Percentiles rank a stretch among this genome's conserved stretches.
Conservation (phyloP, 257 asterid species). For the Plantago ovata region DNA sequence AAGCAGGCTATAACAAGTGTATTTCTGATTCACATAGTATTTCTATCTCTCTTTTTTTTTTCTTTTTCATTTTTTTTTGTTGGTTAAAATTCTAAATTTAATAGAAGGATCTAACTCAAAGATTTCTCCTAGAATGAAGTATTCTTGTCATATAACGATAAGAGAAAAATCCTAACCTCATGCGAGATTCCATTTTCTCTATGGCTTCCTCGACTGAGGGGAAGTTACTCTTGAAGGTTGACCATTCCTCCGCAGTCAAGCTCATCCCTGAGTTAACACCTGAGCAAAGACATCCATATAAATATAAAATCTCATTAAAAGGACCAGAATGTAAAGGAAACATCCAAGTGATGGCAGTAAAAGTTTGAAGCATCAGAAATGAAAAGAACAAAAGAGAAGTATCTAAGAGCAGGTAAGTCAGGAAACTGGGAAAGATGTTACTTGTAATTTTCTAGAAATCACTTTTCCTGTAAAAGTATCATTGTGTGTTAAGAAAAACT, state of each 20-base stretch:
- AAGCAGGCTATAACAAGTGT: background rate
- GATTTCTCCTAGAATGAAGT: background rate
- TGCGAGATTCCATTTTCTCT: conserved; percentile 23
- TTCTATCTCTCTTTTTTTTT: background rate
- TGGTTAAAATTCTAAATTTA: background rate
- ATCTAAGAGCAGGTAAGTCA: conserved; percentile 7
- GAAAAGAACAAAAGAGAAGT: background rate
- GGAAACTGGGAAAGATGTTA: background rate
- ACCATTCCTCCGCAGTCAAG: conserved; percentile 56
- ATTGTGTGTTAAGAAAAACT: conserved; percentile 3
- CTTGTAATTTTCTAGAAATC: conserved; percentile 10
- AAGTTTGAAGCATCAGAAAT: background rate
- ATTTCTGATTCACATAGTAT: background rate
- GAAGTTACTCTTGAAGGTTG: conserved; percentile 42
- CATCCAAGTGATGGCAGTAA: background rate
- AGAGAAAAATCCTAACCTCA: conserved; percentile 25
- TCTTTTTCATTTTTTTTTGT: background rate
- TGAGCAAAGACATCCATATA: conserved; percentile 17
- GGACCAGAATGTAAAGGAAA: conserved; percentile 1
- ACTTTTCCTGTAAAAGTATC: background rate
- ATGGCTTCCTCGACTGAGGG: conserved; percentile 57
- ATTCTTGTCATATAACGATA: conserved; percentile 6
- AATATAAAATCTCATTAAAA: conserved; percentile 11
- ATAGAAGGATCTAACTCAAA: background rate
- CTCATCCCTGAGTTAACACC: conserved; percentile 42